These are phyloP conservation scores for Rhynchosporium graminicola DNA, from an alignment of 2,329 filamentous ascomycete species.

Conservation along the genomic window DNA sequence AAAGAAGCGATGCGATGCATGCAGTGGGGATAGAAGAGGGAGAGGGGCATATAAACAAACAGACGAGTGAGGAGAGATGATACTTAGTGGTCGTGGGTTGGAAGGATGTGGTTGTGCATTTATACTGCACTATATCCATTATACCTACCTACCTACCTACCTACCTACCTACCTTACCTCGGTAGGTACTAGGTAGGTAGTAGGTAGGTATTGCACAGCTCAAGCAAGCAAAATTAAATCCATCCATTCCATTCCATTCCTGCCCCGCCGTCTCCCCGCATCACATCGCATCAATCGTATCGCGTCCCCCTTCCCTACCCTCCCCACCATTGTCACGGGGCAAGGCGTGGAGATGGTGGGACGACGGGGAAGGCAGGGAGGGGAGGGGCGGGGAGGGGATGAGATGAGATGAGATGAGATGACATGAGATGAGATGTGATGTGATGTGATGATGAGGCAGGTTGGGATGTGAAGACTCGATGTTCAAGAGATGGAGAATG, in stretches of 20 bases:
- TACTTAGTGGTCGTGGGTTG: slow-evolving; percentile 4
- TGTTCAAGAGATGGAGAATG: too few relatives aligned
- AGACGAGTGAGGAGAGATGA: slow-evolving; percentile 4
- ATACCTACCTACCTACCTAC: too few relatives aligned
- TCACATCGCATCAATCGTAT: not conserved
- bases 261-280: slow-evolving; percentile 7
- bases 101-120: not conserved
- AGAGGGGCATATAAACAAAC: slow-evolving; percentile 4
- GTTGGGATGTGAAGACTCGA: too few relatives aligned
- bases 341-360: slow-evolving; percentile 4
- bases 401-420: not conserved
- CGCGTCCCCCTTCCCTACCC: not conserved
- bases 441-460: too few relatives aligned
- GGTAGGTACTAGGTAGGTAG: too few relatives aligned
- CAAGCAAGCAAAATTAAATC: too few relatives aligned
- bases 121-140: not conserved
- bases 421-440: not conserved
- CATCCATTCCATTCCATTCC: not conserved
- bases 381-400: not conserved
- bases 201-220: too few relatives aligned
- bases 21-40: not conserved
- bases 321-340: slow-evolving; percentile 15
- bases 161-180: too few relatives aligned
- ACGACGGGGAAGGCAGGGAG: not conserved
- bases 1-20: not conserved